These are phyloP conservation scores for Colletotrichum sp. DNA, from an alignment of 2,329 filamentous ascomycete species.

Conservation along the genomic window DNA sequence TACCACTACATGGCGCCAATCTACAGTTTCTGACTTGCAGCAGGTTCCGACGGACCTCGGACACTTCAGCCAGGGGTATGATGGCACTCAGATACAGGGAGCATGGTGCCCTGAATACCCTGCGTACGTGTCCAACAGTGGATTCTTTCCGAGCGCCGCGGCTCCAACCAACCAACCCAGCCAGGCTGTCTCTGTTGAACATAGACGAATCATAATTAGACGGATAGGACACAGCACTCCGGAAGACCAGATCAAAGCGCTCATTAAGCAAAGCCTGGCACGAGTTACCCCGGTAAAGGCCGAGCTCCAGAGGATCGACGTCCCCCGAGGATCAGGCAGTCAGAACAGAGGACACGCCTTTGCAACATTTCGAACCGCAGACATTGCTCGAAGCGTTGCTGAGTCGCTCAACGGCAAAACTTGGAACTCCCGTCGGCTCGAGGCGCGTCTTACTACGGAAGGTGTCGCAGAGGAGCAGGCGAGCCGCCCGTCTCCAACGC, in stretches of 20 bases:
- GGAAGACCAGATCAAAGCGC: constrained; percentile 2
- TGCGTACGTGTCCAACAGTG: neutral
- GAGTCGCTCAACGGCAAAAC: neutral
- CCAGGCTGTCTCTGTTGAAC: neutral
- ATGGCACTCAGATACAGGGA: neutral
- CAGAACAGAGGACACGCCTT: constrained; percentile 3
- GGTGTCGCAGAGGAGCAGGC: neutral
- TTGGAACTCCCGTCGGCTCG: neutral
- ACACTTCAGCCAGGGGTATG: neutral
- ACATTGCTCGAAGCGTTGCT: neutral
- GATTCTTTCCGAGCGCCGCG: neutral
- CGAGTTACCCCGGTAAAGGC: neutral
- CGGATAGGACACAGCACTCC: neutral
- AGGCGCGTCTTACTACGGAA: neutral
- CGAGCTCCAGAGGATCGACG: constrained; percentile 9
- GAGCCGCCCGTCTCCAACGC: neutral
- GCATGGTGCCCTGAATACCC: neutral
- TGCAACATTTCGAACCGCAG: neutral
- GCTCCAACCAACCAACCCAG: neutral
- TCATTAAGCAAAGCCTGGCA: neutral
- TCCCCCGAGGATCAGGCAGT: neutral
- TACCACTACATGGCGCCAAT: neutral
- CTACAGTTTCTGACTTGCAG: neutral
- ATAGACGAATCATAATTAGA: constrained; percentile 6
- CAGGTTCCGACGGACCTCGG: neutral